Percentiles rank a stretch among this genome's conserved stretches.
Conservation (phyloP, 345 rosid species). For the Psidium friedrichsthalianum region DNA sequence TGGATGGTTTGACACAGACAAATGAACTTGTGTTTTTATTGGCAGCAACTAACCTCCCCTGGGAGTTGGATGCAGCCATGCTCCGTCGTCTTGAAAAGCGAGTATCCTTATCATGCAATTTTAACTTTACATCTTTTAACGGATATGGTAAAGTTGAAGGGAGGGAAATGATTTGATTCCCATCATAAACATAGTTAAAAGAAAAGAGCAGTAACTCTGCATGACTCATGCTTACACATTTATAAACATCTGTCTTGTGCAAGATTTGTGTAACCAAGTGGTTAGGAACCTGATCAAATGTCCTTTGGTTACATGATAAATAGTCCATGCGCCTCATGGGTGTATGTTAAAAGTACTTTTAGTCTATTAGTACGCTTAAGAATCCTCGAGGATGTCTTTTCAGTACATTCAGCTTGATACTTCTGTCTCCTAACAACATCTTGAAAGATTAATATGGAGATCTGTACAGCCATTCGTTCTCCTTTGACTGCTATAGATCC, state of each 20-base stretch:
- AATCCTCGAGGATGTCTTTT: neutral
- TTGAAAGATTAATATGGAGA: neutral
- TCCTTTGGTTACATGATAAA: neutral
- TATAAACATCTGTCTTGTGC: neutral
- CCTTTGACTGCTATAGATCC: conserved; percentile 57
- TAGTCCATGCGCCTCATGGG: neutral
- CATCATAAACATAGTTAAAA: neutral
- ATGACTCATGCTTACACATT: neutral
- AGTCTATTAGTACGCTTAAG: neutral
- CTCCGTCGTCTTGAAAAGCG: conserved; percentile 94
- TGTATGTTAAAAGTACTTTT: neutral
- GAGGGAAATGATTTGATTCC: neutral
- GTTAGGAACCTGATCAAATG: neutral
- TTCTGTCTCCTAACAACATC: neutral
- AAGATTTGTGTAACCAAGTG: neutral
- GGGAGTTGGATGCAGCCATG: conserved; percentile 99
- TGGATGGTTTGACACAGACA: conserved; percentile 86
- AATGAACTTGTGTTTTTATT: conserved; percentile 90
- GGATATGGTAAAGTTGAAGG: neutral
- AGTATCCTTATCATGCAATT: conserved; percentile 47
- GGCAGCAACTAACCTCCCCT: conserved; percentile 97
- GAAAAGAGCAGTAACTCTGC: neutral
- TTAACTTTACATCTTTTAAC: neutral
- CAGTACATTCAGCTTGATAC: neutral
- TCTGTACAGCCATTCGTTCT: neutral